Percentiles rank a stretch among this genome's conserved stretches.
Evolutionary conservation across 106 monocot genomes (phyloP).

Genomic region (Allium cepa): DNA sequence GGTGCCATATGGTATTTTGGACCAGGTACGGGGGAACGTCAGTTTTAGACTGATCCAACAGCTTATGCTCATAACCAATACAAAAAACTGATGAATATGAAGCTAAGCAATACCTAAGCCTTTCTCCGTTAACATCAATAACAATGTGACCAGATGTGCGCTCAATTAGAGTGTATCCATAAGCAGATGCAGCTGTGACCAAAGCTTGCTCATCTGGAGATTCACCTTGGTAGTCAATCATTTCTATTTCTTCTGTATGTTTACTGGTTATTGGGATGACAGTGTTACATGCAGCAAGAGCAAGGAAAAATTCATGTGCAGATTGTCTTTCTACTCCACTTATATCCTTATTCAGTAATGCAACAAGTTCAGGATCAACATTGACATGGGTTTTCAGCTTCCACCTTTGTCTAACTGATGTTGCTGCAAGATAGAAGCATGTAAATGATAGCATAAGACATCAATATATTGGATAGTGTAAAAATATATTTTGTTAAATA

Average conservation of each 20-base stretch:
- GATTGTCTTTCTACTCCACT: conserved; percentile 56
- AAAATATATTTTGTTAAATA: too few relatives aligned
- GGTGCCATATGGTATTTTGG: too few relatives aligned
- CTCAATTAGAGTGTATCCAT: conserved; percentile 90
- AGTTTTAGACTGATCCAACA: too few relatives aligned
- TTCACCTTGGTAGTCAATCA: conserved; percentile 88
- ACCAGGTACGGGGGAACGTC: too few relatives aligned
- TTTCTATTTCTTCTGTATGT: conserved; percentile 36
- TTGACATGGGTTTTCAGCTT: conserved; percentile 51
- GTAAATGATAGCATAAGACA: neutral
- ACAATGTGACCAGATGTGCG: conserved; percentile 96
- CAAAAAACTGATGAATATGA: too few relatives aligned
- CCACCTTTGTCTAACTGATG: conserved; percentile 21
- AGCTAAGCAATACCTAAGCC: conserved; percentile 41
- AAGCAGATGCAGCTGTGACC: conserved; percentile 80
- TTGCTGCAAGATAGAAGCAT: conserved; percentile 22
- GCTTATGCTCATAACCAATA: too few relatives aligned
- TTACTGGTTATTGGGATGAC: conserved; percentile 70
- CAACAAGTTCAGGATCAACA: conserved; percentile 56
- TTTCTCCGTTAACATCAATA: conserved; percentile 79
- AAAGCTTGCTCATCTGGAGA: conserved; percentile 99
- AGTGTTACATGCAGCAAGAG: conserved; percentile 93
- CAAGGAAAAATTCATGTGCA: conserved; percentile 91
- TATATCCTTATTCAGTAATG: conserved; percentile 49
- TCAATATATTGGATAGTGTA: too few relatives aligned